A percentile compares a stretch with the other conserved stretches of the same genome.
Evolutionary conservation across 805 yeast genomes (phyloP).

Genomic region (Debaryomyces prosopidis): DNA sequence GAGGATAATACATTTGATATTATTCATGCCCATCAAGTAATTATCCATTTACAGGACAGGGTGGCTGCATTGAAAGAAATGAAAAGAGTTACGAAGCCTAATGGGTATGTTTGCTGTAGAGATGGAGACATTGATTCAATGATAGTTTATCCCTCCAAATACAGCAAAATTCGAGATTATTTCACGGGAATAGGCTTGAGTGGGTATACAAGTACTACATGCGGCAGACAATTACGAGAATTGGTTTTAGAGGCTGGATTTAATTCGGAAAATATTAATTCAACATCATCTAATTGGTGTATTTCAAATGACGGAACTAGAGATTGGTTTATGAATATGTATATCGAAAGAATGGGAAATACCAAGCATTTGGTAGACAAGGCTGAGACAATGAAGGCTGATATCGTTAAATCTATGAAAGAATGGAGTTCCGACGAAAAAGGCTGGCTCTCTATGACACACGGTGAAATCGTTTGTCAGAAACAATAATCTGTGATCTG

Average conservation of each 20-base stretch:
- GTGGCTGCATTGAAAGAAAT: slow-evolving; percentile 32
- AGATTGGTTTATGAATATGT: slow-evolving; percentile 9
- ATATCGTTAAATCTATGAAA: slow-evolving; percentile 11
- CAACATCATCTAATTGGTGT: slow-evolving; percentile 16
- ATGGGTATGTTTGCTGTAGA: slow-evolving; percentile 31
- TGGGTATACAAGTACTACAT: slow-evolving; percentile 11
- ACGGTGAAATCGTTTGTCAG: slow-evolving; percentile 19
- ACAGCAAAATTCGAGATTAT: slow-evolving; percentile 9
- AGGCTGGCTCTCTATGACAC: slow-evolving; percentile 13
- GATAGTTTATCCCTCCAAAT: slow-evolving; percentile 18
- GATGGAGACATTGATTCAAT: slow-evolving; percentile 27
- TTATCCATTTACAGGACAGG: slow-evolving; percentile 37
- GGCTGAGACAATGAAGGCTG: slow-evolving; percentile 6
- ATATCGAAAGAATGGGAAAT: slow-evolving; percentile 10
- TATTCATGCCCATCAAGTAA: slow-evolving; percentile 40
- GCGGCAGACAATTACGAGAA: slow-evolving; percentile 17
- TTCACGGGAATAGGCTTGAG: slow-evolving; percentile 5
- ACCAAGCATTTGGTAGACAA: slow-evolving; percentile 8
- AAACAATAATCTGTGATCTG: slow-evolving; percentile 3
- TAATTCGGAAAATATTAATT: slow-evolving; percentile 7
- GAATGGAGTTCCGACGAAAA: slow-evolving; percentile 15
- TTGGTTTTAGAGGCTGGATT: slow-evolving; percentile 21
- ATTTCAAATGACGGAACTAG: slow-evolving; percentile 10
- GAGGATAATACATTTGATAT: slow-evolving; percentile 38
- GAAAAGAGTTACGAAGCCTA: slow-evolving; percentile 33